Base-by-base conservation (phyloP, 768 basidiomycete genomes). In the Auriculariales sp. region DNA sequence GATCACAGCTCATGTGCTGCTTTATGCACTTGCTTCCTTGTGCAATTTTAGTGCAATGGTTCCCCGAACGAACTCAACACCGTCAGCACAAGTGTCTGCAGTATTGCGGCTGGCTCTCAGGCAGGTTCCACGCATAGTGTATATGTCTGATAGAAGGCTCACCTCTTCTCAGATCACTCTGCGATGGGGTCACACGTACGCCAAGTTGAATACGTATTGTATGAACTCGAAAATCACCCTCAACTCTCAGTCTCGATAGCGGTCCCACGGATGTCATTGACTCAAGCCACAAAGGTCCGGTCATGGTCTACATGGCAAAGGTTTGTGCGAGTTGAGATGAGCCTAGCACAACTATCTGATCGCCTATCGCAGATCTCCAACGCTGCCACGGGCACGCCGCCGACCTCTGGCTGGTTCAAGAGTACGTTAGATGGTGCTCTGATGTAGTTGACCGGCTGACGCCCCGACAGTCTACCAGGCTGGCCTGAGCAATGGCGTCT, bases 351-450 rank as follows among this genome's bases (percentile, higher is more conserved):
- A 45, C n/a, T 45, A 45, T 22, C n/a, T 45, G 25, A 45, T 10
- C 9, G n/a, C 25, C 10, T 24, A n/a, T n/a, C 42, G 11, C n/a
- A 10, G 10, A 10, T 49, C 30, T 28, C 25, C 12, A 32, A 33
- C 27, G 48, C 48, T 27, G 48, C 31, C 5, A 34, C 48, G 17
- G 29, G 31, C 10, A 30, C 31, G 7, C 46, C 31, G 31, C 30
- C 33, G n/a, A 34, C 48, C 14, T 49, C 48, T n/a, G 48, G 48
- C n/a, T 49, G 48, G 48, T 49, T 49, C 33, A 49, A 49, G 32
- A 49, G 48, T 49, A 14, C 6, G 47, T 48, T 25, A 17, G n/a
- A n/a, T n/a, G n/a, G n/a, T n/a, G 19, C 33, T 17, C 28, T 12
- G 6, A 22, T 17, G 9, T 32, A 34, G 14, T 15, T 22, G 15